These are phyloP conservation scores for Notholithocarpus densiflorus DNA, from an alignment of 306 rosid species.

Conservation along the genomic window DNA sequence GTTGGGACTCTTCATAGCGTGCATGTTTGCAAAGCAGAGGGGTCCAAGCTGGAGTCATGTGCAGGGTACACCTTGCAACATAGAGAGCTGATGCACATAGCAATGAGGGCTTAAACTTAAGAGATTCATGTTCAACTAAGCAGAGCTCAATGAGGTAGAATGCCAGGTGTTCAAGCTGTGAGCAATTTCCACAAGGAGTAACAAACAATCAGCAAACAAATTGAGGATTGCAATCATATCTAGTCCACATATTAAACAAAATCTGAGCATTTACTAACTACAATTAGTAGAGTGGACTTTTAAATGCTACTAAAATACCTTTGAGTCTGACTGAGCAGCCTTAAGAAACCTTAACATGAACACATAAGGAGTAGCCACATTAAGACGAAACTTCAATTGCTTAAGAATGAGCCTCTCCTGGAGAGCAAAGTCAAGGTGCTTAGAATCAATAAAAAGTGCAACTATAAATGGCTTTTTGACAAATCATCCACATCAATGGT, in stretches of 20 bases:
- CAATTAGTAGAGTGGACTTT: background rate
- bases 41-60: constrained; percentile 68
- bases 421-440: constrained; percentile 15
- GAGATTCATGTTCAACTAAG: constrained; percentile 73
- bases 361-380: constrained; percentile 82
- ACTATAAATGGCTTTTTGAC: background rate
- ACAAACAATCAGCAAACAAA: constrained; percentile 21
- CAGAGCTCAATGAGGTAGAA: constrained; percentile 70
- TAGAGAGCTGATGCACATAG: constrained; percentile 88
- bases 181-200: constrained; percentile 12
- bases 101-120: constrained; percentile 73
- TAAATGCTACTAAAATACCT: constrained; percentile 40
- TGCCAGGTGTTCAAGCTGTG: constrained; percentile 77
- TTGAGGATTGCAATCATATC: background rate
- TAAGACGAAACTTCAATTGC: constrained; percentile 72
- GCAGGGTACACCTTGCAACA: constrained; percentile 74
- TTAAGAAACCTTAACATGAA: constrained; percentile 89
- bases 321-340: constrained; percentile 71
- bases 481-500: background rate
- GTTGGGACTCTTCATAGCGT: constrained; percentile 57
- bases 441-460: constrained; percentile 4
- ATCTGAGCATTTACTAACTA: too few relatives aligned
- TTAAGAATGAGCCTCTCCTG: constrained; percentile 83
- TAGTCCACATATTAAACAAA: background rate
- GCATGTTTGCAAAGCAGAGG: constrained; percentile 70